Evolutionary conservation across 352 stramenopile genomes (phyloP), one percentile per base, ranked within the genome.

Genomic region (Pythium oligandrum): DNA sequence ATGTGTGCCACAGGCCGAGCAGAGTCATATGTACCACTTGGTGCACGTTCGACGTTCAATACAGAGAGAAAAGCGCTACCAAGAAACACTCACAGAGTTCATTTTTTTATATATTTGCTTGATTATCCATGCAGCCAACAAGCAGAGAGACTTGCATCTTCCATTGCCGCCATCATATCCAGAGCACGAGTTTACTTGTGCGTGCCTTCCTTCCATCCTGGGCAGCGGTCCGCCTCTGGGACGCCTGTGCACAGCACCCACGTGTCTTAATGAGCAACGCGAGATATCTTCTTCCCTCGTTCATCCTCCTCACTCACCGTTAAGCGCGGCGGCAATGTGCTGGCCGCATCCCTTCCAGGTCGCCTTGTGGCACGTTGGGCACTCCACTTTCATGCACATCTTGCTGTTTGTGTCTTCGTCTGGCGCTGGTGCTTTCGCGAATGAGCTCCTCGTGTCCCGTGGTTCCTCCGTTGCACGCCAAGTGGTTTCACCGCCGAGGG

Each of bases 301-400:
- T 26, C 17, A 26, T 26, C 17, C 17, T 30, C 37, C n/a, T 8
- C 4, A 57, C 56, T 34, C 40, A 78, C 67, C 75, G 39, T 40
- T 58, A 30, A 86, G 66, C 43, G 75, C 75, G 37, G 47, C 69
- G 26, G 83, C 75, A 33, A 86, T 80, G 57, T 86, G 75, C 59
- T 71, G 59, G 34, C 73, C 75, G 61, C 75, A 83, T 44, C 75
- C 75, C 44, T 68, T 73, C 75, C 75, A 86, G 42, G 73, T 86
- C 12, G 75, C 46, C 59, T 86, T 84, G 43, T 82, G 63, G 63
- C 75, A 86, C 12, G 64, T 82, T 8, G 65, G 12, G 53, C 75
- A 85, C 52, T 85, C 71, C 31, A 77, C 54, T 56, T 85, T 83
- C 55, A 73, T 63, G 66, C 74, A 85, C 74, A 85, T 85, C 36